Base-by-base conservation (phyloP, 2,329 filamentous ascomycete genomes). In the Aspergillus caelatus region DNA sequence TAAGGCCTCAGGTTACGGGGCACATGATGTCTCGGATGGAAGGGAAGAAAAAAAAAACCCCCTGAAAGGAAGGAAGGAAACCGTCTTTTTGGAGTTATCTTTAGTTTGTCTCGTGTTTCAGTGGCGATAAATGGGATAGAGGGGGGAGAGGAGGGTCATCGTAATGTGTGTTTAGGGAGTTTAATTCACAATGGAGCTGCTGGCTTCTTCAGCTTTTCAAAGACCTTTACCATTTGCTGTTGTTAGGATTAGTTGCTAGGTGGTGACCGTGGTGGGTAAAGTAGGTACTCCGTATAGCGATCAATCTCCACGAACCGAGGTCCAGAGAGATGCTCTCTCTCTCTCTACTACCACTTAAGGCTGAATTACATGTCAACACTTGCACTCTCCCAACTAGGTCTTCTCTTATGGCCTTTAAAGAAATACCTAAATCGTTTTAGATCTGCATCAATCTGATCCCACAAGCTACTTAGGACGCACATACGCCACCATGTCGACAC, bases 401-500 rank as follows among this genome's bases (percentile, higher is more conserved):
- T 19, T 16, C 9, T n/a, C n/a, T n/a, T 16, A 19, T 3, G 1
- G 39, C 39, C 7, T 19, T 3, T 41, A 9, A 6, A 6, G 9
- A n/a, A n/a, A 19, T 19, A 9, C 6, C 19, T 41, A 41, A 10
- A n/a, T 41, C 16, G n/a, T 28, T 36, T n/a, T 34, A 32, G 28
- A 32, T 21, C 59, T 26, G 26, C 26, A 26, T 36, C 21, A 30
- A 36, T 26, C 36, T 46, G 23, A 21, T 39, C 30, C n/a, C 16
- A 12, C 58, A 60, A 43, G 16, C 10, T 26, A n/a, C 39, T 14
- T 9, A n/a, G 16, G 7, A n/a, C 19, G 34, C 34, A 28, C 5
- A 12, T 45, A 46, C 9, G 7, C 19, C 30, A 54, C 32, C 32
- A 73, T 71, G 66, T 43, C 65, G 14, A 28, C 32, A 2, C 60